Conservation (phyloP, 371 early-diverging fungal genomes). For the Mucor saturninus region DNA sequence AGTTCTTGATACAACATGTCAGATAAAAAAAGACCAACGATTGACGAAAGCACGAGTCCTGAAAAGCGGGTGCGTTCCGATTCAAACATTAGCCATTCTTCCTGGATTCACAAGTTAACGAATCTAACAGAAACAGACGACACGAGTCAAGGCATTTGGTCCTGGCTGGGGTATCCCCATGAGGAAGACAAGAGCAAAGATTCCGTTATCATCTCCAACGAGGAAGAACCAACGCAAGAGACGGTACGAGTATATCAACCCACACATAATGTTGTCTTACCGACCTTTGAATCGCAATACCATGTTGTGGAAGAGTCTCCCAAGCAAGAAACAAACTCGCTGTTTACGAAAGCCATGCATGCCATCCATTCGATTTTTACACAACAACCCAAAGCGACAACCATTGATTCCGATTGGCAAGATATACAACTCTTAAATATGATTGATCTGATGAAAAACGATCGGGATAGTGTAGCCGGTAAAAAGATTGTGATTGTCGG, state of each 20-base stretch:
- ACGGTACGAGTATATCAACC: not conserved
- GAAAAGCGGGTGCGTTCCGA: conserved; percentile 2
- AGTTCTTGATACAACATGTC: not conserved
- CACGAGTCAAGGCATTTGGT: conserved; percentile 14
- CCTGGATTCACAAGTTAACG: conserved; percentile 20
- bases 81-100: conserved; percentile 22
- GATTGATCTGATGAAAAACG: conserved; percentile 19
- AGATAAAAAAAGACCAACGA: conserved; percentile 1
- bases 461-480: conserved; percentile 4
- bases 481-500: conserved; percentile 66
- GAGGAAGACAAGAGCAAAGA: conserved; percentile 4
- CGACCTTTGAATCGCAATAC: conserved; percentile 33
- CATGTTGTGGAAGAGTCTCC: not conserved
- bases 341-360: conserved; percentile 19
- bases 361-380: conserved; percentile 19
- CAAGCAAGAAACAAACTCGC: not conserved
- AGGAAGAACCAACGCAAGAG: conserved; percentile 1
- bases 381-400: not conserved
- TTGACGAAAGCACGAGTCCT: not conserved
- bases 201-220: conserved; percentile 14
- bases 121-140: not conserved
- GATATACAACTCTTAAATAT: not conserved
- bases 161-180: conserved; percentile 23
- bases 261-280: conserved; percentile 25
- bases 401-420: not conserved